Conservation (phyloP, 2,329 filamentous ascomycete genomes). For the Fusarium floridanum region DNA sequence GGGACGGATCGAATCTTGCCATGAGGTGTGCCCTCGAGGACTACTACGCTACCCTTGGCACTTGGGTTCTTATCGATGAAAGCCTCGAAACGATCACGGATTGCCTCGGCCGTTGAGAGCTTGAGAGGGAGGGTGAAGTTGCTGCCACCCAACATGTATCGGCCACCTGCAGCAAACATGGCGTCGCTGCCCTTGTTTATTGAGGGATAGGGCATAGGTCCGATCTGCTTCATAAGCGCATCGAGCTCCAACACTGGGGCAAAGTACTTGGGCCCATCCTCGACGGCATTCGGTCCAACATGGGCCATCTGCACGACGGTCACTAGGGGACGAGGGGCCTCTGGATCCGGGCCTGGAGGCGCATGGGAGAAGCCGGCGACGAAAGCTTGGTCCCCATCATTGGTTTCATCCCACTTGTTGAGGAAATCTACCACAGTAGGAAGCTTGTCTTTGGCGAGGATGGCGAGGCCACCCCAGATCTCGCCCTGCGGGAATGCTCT, state of each 20-base stretch:
- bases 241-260: slow-evolving; percentile 53
- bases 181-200: slow-evolving; percentile 56
- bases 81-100: slow-evolving; percentile 29
- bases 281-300: slow-evolving; percentile 34
- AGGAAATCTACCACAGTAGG: slow-evolving; percentile 48
- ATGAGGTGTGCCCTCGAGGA: slow-evolving; percentile 40
- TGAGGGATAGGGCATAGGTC: slow-evolving; percentile 56
- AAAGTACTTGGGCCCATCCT: slow-evolving; percentile 47
- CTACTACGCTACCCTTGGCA: slow-evolving; percentile 25
- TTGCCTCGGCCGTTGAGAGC: slow-evolving; percentile 38
- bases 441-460: slow-evolving; percentile 45
- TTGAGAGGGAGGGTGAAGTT: slow-evolving; percentile 58
- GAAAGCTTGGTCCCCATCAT: slow-evolving; percentile 41
- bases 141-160: slow-evolving; percentile 57
- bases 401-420: slow-evolving; percentile 46
- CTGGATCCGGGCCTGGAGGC: slow-evolving; percentile 37
- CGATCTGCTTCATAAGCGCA: slow-evolving; percentile 52
- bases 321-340: slow-evolving; percentile 33
- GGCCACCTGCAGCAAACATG: slow-evolving; percentile 52
- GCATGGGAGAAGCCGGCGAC: slow-evolving; percentile 31
- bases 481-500: slow-evolving; percentile 49
- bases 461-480: slow-evolving; percentile 48
- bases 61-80: slow-evolving; percentile 32
- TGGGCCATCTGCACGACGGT: slow-evolving; percentile 36
- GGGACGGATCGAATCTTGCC: slow-evolving; percentile 27